Evolutionary conservation across 2,329 filamentous ascomycete species (phyloP).

Genomic region (Raffaelea ambrosiae): DNA sequence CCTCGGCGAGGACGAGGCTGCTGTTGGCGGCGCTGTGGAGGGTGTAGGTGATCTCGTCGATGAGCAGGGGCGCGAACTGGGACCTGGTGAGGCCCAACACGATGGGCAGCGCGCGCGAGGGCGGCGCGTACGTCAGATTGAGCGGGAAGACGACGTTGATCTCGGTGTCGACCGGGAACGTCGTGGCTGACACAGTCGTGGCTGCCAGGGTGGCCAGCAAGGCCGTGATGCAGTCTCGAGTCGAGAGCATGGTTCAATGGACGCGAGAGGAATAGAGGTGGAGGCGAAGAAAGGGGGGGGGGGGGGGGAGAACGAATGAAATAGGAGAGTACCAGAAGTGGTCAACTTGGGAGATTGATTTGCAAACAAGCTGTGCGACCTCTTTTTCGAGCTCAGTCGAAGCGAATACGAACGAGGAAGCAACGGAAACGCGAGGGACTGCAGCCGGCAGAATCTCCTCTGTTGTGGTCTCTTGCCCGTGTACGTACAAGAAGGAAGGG

Average conservation of each 20-base stretch:
- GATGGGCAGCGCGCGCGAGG: neutral
- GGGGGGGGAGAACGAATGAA: neutral
- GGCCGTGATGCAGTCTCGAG: neutral
- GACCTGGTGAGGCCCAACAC: neutral
- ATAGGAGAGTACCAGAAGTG: neutral
- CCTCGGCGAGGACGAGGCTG: neutral
- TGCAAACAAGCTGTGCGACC: neutral
- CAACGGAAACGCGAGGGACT: neutral
- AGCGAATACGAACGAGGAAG: neutral
- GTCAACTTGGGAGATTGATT: neutral
- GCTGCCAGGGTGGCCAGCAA: neutral
- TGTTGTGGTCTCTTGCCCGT: too few species aligned
- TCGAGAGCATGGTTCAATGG: neutral
- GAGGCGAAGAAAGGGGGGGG: neutral
- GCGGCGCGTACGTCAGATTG: neutral
- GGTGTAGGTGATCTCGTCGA: neutral
- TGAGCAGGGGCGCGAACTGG: neutral
- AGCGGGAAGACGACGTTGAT: neutral
- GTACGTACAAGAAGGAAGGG: too few species aligned
- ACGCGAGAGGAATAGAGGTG: neutral
- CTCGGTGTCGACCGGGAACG: neutral
- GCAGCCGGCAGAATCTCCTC: too few species aligned
- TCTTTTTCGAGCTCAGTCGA: neutral
- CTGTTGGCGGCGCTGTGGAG: neutral
- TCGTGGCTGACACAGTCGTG: neutral